Conservation (phyloP, 192 early-diverging fungal genomes). For the Chytriomyces confervae region DNA sequence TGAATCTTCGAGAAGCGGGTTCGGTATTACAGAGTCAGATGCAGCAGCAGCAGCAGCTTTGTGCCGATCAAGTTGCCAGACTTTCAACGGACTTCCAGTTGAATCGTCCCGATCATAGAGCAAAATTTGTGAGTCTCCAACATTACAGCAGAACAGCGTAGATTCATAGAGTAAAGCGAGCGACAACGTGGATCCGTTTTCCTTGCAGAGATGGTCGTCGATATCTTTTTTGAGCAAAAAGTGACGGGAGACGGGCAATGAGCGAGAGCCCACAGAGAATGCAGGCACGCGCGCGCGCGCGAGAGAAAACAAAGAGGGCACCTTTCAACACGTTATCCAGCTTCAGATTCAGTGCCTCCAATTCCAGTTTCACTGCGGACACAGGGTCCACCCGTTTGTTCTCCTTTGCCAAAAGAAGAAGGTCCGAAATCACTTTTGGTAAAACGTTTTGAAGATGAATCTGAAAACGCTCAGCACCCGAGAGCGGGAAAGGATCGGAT, state of each 20-base stretch:
- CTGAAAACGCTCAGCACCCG: constrained; percentile 29
- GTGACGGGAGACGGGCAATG: neutral
- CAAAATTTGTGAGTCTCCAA: constrained; percentile 32
- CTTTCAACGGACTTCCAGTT: neutral
- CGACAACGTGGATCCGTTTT: constrained; percentile 23
- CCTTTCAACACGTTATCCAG: constrained; percentile 5
- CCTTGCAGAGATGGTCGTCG: constrained; percentile 25
- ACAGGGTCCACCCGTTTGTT: neutral
- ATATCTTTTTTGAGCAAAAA: neutral
- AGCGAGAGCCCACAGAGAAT: neutral
- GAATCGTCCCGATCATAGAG: constrained; percentile 5
- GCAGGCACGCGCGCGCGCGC: neutral
- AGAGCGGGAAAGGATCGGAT: neutral
- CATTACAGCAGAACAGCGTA: constrained; percentile 11
- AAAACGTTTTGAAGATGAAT: neutral
- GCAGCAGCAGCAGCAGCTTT: neutral
- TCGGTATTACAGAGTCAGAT: neutral
- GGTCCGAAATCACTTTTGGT: neutral
- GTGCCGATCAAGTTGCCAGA: constrained; percentile 10
- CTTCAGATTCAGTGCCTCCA: neutral
- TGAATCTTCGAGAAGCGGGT: neutral
- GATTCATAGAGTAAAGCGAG: neutral
- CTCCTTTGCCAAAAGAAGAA: neutral
- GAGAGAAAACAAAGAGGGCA: neutral
- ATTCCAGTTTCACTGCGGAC: neutral